phyloP scores from a whole-genome alignment of 441 rosid genomes.

The Gossypium davidsonii region DNA sequence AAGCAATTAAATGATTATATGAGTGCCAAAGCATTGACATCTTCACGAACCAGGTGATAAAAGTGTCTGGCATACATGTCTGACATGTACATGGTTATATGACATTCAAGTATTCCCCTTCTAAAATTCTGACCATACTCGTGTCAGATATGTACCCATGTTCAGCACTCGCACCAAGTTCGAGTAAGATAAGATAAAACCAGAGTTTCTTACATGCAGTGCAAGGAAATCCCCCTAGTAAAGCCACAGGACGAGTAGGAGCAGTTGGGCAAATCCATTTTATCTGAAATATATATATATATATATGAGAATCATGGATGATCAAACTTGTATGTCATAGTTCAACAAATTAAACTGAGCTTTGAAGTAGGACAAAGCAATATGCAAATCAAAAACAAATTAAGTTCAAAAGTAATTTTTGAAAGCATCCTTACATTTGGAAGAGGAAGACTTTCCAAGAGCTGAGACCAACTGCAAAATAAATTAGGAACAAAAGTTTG shows the following conservation, averaged over 20 bases:
- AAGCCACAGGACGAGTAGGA: constrained; percentile 56
- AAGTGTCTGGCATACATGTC: background rate
- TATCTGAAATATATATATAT: constrained; percentile 27
- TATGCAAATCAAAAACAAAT: background rate
- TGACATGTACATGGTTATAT: background rate
- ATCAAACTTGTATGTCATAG: background rate
- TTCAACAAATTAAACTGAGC: background rate
- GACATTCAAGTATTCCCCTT: background rate
- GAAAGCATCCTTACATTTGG: constrained; percentile 65
- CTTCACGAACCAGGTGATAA: background rate
- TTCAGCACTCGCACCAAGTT: background rate
- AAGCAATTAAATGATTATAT: background rate
- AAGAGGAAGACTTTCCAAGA: constrained; percentile 78
- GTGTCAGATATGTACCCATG: background rate
- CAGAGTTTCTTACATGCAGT: constrained; percentile 45
- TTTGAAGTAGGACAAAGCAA: background rate
- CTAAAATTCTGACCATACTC: background rate
- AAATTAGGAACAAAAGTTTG: constrained; percentile 17
- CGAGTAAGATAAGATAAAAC: background rate
- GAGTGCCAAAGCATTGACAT: constrained; percentile 2
- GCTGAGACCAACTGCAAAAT: constrained; percentile 80
- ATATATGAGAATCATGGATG: background rate
- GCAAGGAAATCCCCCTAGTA: constrained; percentile 63
- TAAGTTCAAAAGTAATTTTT: background rate
- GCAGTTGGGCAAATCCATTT: constrained; percentile 83